phyloP scores from a whole-genome alignment of 1,139 yeast species.

The Pichia sp. region DNA sequence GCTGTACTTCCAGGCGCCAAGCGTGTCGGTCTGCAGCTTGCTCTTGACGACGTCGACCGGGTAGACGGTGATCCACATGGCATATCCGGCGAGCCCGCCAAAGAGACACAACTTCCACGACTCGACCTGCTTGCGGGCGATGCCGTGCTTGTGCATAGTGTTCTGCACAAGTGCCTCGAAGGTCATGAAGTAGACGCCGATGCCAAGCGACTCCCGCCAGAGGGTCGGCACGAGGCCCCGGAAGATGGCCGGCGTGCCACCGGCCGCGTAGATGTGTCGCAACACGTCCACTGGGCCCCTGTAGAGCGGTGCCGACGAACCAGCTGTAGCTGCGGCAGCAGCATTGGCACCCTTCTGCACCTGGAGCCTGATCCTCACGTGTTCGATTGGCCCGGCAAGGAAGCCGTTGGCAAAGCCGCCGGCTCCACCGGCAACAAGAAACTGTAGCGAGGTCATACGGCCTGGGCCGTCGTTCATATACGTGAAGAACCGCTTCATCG shows the following conservation, averaged over 20 bases:
- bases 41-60: conserved; percentile 87
- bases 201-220: conserved; percentile 78
- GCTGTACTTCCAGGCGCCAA: conserved; percentile 47
- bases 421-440: conserved; percentile 75
- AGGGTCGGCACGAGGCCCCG: conserved; percentile 79
- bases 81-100: conserved; percentile 84
- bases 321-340: conserved; percentile 16
- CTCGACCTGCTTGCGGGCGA: conserved; percentile 65
- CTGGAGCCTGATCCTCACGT: conserved; percentile 84
- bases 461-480: conserved; percentile 28
- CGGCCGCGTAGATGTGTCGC: conserved; percentile 48
- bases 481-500: conserved; percentile 74
- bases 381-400: conserved; percentile 89
- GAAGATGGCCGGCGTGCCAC: conserved; percentile 55
- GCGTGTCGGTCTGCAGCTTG: conserved; percentile 76
- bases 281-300: conserved; percentile 82
- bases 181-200: conserved; percentile 84
- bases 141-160: conserved; percentile 45
- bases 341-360: conserved; percentile 49
- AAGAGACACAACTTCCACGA: conserved; percentile 76
- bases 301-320: conserved; percentile 37
- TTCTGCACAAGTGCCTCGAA: conserved; percentile 78
- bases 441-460: conserved; percentile 44
- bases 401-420: conserved; percentile 89
- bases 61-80: conserved; percentile 77